Percentiles rank a stretch among this genome's conserved stretches.
phyloP scores from a whole-genome alignment of 2,329 filamentous ascomycete genomes.

The Daldinia sp. region DNA sequence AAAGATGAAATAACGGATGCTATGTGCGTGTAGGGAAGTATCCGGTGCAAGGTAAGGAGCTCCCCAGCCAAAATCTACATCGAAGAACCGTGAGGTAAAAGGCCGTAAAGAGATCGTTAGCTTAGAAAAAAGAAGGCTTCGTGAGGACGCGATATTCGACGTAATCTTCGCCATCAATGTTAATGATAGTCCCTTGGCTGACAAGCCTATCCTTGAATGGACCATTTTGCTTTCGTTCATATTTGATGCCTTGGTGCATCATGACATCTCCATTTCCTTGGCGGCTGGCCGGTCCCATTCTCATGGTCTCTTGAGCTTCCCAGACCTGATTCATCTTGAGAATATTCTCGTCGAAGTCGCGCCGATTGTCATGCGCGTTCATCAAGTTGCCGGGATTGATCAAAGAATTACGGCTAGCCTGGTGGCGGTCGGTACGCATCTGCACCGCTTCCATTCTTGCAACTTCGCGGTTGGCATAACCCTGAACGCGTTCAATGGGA shows the following conservation, averaged over 20 bases:
- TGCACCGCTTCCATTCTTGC: slow-evolving; percentile 61
- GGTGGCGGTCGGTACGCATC: slow-evolving; percentile 59
- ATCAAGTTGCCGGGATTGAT: neutral
- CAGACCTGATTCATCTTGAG: slow-evolving; percentile 64
- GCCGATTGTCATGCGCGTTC: slow-evolving; percentile 39
- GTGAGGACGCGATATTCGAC: slow-evolving; percentile 72
- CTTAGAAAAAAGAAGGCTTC: slow-evolving; percentile 67
- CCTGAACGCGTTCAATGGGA: slow-evolving; percentile 57
- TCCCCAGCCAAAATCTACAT: neutral
- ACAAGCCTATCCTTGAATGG: slow-evolving; percentile 71
- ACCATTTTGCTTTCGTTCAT: slow-evolving; percentile 67
- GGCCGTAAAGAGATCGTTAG: neutral
- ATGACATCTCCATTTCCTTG: slow-evolving; percentile 59
- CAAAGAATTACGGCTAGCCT: slow-evolving; percentile 52
- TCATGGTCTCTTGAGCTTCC: slow-evolving; percentile 58
- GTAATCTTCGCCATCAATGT: slow-evolving; percentile 72
- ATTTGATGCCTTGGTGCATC: slow-evolving; percentile 67
- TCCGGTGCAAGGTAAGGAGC: neutral
- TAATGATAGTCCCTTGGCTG: slow-evolving; percentile 67
- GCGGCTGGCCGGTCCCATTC: slow-evolving; percentile 43
- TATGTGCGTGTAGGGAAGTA: neutral
- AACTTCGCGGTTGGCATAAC: slow-evolving; percentile 61
- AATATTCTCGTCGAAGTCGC: slow-evolving; percentile 59
- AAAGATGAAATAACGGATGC: neutral
- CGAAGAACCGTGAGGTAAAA: neutral